Conservation (phyloP, 2,329 filamentous ascomycete species). For the Colletotrichum karsti region DNA sequence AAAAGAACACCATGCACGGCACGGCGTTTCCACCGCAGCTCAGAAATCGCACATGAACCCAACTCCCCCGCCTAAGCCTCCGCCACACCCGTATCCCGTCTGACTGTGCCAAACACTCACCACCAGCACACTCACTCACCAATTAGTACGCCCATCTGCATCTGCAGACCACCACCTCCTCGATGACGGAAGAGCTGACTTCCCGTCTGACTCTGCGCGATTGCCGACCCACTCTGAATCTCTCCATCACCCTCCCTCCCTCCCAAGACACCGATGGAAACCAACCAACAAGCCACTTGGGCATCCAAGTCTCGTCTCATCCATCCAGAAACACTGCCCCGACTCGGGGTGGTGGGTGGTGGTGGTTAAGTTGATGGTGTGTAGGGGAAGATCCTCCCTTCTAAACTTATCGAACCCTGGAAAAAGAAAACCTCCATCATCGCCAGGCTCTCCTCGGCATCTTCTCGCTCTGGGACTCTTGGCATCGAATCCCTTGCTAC, state of each 20-base stretch:
- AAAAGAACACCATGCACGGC: no score
- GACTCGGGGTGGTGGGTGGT: no score
- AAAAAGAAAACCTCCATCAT: not conserved
- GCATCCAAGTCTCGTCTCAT: no score
- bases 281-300: no score
- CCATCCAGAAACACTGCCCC: not conserved
- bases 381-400: no score
- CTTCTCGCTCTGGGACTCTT: not conserved
- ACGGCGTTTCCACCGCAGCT: not conserved
- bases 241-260: no score
- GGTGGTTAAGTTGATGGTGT: no score
- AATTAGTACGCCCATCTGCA: no score
- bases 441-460: no score
- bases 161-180: no score
- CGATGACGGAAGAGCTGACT: no score
- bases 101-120: not conserved
- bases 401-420: not conserved
- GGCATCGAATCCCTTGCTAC: not conserved
- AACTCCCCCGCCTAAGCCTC: not conserved
- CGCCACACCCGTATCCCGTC: conserved; percentile 8
- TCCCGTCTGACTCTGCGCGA: not conserved
- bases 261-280: no score
- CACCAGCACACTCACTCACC: not conserved
- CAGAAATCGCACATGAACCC: not conserved
- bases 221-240: not conserved